Conservation (phyloP, 2,329 filamentous ascomycete genomes). For the Colletotrichum horii region DNA sequence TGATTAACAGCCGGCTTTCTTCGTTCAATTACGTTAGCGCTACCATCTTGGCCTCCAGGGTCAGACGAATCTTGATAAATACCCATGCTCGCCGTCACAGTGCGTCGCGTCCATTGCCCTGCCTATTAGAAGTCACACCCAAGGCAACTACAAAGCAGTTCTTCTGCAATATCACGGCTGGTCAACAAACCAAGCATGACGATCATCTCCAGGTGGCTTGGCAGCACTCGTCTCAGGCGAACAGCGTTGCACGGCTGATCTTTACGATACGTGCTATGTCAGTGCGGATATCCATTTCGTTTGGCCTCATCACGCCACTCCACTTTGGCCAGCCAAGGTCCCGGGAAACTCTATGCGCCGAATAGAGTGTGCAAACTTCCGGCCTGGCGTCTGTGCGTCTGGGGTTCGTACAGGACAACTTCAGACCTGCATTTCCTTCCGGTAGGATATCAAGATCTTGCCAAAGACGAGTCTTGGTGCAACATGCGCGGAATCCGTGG, state of each 20-base stretch:
- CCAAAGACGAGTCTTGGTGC: background rate
- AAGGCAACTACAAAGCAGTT: background rate
- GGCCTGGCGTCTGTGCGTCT: background rate
- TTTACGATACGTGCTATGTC: background rate
- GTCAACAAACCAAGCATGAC: background rate
- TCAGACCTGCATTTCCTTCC: background rate
- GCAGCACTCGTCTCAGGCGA: background rate
- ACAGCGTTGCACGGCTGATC: background rate
- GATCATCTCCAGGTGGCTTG: background rate
- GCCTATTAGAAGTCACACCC: background rate
- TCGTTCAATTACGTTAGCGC: background rate
- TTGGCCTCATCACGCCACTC: background rate
- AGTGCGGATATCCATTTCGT: background rate
- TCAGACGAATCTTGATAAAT: background rate
- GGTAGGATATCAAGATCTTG: background rate
- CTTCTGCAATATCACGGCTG: background rate
- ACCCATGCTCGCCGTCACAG: background rate
- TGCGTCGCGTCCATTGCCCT: background rate
- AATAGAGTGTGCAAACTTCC: background rate
- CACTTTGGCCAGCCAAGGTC: background rate
- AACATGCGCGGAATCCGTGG: background rate
- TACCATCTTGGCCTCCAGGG: background rate
- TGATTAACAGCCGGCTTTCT: background rate
- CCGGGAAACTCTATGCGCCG: background rate
- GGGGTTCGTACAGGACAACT: background rate